Base-by-base conservation (phyloP, 1,284 basidiomycete species). In the Tetrapyrgos nigripes region DNA sequence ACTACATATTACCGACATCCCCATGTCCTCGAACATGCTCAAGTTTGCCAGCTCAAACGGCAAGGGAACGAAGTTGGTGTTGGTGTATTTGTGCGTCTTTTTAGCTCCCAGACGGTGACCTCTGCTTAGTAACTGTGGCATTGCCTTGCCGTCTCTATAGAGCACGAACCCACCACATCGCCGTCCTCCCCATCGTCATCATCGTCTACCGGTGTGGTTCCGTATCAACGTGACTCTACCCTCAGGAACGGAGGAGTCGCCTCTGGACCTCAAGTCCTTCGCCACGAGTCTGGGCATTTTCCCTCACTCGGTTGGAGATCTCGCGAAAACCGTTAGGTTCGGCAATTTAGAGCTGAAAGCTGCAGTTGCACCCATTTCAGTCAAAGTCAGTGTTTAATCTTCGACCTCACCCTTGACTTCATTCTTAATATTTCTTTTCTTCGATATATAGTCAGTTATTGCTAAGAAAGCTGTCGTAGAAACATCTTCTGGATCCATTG, bases 31-130 rank as follows among this genome's bases (percentile, higher is more conserved):
- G 64, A 73, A n/a, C 61, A 37, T n/a, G 69, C 73, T 33, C 59
- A 70, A n/a, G 72, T 82, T 33, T 82, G 80, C 57, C 63, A 57
- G 14, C 56, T 76, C 14, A 62, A 65, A 44, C 65, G 69, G 21
- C 59, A 53, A 0, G 72, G 73, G 1, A 68, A 62, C 1, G 70
- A 74, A 51, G 55, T 73, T 50, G 81, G 79, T 24, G 63, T 83
- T 50, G 78, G 79, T 11, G 73, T 83, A 35, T 77, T 81, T 31
- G 81, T 79, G 59, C 58, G 79, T 71, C n/a, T n/a, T 29, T 19
- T 26, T 4, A 11, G 13, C 35, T 5, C 19, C 37, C 8, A 8
- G 14, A 33, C 31, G 14, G 1, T 43, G 62, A 28, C 19, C 1
- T 1, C 48, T 45, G 24, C 10, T 45, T 21, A 19, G 66, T 63